Base-by-base conservation (phyloP, 2,329 filamentous ascomycete species). In the Aspergillus sp. region DNA sequence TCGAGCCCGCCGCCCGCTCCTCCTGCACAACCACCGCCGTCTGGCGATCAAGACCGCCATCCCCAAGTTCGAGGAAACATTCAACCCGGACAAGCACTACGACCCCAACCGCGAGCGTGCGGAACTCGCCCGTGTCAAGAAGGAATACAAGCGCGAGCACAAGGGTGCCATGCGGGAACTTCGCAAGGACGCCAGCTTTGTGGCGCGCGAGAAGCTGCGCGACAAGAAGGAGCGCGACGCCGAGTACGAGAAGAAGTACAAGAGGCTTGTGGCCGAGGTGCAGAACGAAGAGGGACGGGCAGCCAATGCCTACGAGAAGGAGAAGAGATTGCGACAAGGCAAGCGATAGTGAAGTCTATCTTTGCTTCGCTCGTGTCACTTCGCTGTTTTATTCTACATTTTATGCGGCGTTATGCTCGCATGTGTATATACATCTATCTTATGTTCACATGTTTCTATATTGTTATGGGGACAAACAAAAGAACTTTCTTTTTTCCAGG, bases 161-260 rank as follows among this genome's bases (percentile, higher is more conserved):
- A 98, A 98, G 80, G 91, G 90, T 2, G 91, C 90, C 6, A 79
- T 98, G 75, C 81, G 93, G 56, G 93, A 98, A 71, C 74, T 98
- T 57, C 81, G 93, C 63, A 97, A 96, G 76, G 94, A 98, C 60
- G 87, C 90, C 43, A 88, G 86, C 66, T 97, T 98, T 63, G 82
- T 97, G 72, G 89, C 90, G 30, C 78, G 91, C 55, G 90, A 96
- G 78, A 87, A 88, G 68, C 75, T 98, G 59, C 80, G 82, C 58
- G 78, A 94, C 74, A 97, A 97, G 83, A 95, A 90, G 78, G 87
- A 88, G 72, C 85, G 82, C 72, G 93, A 97, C 74, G 82, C 81
- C 45, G 90, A 88, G 53, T 97, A 98, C 75, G 91, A 97, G 76
- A 88, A 87, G 76, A 97, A 97, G 78, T 95, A 91, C 75, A 88